Evolutionary conservation across 306 rosid genomes (phyloP), one percentile per base, ranked within the genome.

Genomic region (Oemleria cerasiformis): DNA sequence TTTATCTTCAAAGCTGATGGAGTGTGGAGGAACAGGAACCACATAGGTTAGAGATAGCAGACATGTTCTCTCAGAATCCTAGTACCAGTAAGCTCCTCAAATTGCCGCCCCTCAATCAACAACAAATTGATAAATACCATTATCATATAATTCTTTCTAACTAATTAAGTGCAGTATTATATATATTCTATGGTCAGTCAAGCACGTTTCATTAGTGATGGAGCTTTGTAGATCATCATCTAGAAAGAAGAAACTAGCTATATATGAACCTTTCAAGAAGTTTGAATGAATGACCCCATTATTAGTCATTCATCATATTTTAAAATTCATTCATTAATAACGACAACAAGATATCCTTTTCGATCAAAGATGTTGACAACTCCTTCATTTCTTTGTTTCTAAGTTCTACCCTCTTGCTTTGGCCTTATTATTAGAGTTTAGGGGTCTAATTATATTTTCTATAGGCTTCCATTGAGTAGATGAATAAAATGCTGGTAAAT

Each of bases 151-250:
- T 56, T 43, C 12, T 69, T 43, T 43, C n/a, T 11, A 30, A 30
- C 36, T 1, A 30, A 30, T 30, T 30, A 30, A 40, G 41, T 70
- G 64, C 5, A 40, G 4, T n/a, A 54, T 38, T 38, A 51, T 51
- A 34, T 10, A 40, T 6, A 6, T 17, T 30, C 60, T 65, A 70
- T 72, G 75, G 58, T 76, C 59, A 72, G 87, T 89, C 88, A 80
- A 81, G 76, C 96, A 87, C 90, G 92, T 78, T 80, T 78, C 90
- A 19, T 66, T 3, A 49, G 65, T 6, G 17, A 3, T 45, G 50
- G 9, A 55, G 21, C n/a, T 4, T n/a, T 56, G 48, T 45, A 16
- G 56, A 36, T 58, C 56, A 51, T 58, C 56, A 51, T 49, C 61
- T 68, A 58, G 67, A 71, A 71, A 68, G 54, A 58, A 48, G 67